phyloP scores from a whole-genome alignment of 2,329 filamentous ascomycete species.

The Dichotomopilus funicola region DNA sequence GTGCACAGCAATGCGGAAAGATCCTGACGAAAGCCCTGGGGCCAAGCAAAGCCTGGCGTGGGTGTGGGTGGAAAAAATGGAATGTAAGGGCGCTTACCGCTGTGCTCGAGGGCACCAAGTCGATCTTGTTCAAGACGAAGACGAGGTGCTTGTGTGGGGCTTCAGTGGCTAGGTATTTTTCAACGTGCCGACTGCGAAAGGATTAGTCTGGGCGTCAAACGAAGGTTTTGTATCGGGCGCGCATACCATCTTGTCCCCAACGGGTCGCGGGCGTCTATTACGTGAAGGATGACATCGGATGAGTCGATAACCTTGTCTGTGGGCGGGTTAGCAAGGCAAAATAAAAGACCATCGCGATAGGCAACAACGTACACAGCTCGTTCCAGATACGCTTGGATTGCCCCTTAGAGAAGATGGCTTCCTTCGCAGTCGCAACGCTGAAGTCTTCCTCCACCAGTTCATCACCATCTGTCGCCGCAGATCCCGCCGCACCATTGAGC shows the following conservation, averaged over 20 bases:
- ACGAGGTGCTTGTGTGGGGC: conserved; percentile 94
- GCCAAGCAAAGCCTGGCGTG: conserved; percentile 5
- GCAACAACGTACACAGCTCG: conserved; percentile 55
- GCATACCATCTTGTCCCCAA: conserved; percentile 66
- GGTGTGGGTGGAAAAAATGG: conserved; percentile 16
- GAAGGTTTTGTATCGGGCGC: too few relatives aligned
- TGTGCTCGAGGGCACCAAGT: conserved; percentile 85
- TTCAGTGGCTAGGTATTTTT: conserved; percentile 90
- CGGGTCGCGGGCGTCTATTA: conserved; percentile 83
- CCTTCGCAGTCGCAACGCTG: conserved; percentile 58
- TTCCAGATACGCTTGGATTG: conserved; percentile 97
- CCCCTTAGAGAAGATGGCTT: conserved; percentile 88
- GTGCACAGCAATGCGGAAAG: conserved; percentile 52
- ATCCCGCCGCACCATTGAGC: conserved; percentile 62
- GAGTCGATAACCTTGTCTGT: conserved; percentile 87
- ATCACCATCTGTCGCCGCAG: conserved; percentile 40
- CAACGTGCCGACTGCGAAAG: conserved; percentile 59
- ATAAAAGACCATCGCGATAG: background rate
- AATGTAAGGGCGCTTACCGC: conserved; percentile 65
- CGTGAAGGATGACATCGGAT: conserved; percentile 92
- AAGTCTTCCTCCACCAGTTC: conserved; percentile 36
- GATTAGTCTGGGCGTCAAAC: background rate
- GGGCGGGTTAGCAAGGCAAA: conserved; percentile 9
- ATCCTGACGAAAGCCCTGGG: conserved; percentile 77
- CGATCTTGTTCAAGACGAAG: conserved; percentile 85